These are phyloP conservation scores for Rubus idaeus DNA, from an alignment of 306 rosid genomes.

Conservation along the genomic window DNA sequence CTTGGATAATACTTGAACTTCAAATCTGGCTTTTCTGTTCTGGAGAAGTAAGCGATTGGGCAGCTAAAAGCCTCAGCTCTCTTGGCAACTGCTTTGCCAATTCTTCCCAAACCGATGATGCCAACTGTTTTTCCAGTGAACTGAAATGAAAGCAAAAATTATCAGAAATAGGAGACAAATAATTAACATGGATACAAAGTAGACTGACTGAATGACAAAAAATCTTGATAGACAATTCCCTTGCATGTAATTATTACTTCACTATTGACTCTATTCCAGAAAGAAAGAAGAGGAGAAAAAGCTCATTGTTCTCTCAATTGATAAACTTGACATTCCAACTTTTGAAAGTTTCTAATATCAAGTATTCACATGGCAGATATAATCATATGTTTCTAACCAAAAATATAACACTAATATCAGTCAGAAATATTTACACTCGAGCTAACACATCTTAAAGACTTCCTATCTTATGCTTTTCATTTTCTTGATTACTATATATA, in stretches of 20 bases:
- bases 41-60: conserved; percentile 56
- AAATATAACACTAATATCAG: not conserved
- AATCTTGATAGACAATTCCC: no score
- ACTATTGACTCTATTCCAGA: not conserved
- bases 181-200: not conserved
- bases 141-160: conserved; percentile 35
- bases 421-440: not conserved
- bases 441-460: not conserved
- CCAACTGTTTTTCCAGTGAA: conserved; percentile 86
- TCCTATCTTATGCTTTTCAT: not conserved
- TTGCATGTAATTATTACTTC: no score
- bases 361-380: not conserved
- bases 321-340: not conserved
- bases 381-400: no score
- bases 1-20: conserved; percentile 72
- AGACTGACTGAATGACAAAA: no score
- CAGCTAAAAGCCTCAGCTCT: conserved; percentile 84
- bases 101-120: conserved; percentile 79
- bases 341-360: no score
- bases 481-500: not conserved
- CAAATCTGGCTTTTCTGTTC: conserved; percentile 52
- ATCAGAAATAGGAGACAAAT: not conserved
- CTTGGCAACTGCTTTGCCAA: conserved; percentile 71
- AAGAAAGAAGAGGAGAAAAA: not conserved
- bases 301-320: not conserved